Evolutionary conservation across 2,329 filamentous ascomycete species (phyloP).

Genomic region (Neofusicoccum umdonicola): DNA sequence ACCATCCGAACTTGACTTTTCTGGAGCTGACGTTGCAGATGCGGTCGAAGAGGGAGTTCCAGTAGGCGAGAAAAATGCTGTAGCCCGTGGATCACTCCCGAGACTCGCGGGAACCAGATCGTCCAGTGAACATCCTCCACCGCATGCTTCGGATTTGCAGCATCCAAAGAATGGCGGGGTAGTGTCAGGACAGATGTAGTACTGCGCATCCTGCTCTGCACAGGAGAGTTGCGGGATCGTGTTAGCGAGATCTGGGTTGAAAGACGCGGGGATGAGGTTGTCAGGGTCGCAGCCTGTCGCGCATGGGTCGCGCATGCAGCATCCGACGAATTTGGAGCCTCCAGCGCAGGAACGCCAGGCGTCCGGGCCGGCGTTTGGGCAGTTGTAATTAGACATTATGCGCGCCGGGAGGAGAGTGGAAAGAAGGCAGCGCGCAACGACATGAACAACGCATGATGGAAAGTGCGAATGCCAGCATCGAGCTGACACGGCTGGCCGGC

Average conservation of each 20-base stretch:
- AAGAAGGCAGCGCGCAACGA: background rate
- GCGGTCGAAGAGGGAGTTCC: background rate
- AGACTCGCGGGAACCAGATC: background rate
- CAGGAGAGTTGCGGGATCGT: conserved; percentile 36
- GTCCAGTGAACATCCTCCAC: background rate
- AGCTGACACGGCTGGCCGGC: too few species aligned
- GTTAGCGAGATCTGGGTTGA: conserved; percentile 31
- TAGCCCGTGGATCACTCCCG: background rate
- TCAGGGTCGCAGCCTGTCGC: conserved; percentile 33
- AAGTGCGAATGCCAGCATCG: background rate
- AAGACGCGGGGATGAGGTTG: conserved; percentile 32
- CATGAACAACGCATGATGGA: background rate
- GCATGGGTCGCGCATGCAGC: conserved; percentile 40
- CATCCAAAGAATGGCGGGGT: conserved; percentile 38
- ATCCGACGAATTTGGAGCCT: conserved; percentile 39
- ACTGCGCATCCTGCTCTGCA: conserved; percentile 21
- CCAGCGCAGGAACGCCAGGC: conserved; percentile 36
- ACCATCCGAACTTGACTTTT: background rate
- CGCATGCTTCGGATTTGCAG: conserved; percentile 26
- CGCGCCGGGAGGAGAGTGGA: background rate
- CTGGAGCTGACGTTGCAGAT: background rate
- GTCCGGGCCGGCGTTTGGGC: conserved; percentile 29
- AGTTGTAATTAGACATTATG: conserved; percentile 24
- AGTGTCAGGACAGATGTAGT: conserved; percentile 35
- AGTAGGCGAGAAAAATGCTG: background rate